phyloP scores from a whole-genome alignment of 305 asterid genomes.

The Lippia alba region DNA sequence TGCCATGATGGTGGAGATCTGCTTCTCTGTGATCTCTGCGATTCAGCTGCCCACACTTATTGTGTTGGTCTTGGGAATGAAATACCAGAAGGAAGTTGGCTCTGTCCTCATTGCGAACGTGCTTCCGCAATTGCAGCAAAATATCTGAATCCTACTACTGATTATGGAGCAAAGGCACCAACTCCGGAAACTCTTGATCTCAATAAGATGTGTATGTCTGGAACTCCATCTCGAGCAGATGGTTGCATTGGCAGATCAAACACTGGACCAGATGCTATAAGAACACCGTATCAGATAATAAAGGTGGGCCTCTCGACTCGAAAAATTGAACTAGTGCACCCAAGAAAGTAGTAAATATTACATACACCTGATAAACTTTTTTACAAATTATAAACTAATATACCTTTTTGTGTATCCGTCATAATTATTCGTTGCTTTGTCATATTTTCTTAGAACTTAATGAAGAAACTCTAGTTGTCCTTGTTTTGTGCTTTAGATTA shows the following conservation, averaged over 20 bases:
- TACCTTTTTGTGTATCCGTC: too few species aligned
- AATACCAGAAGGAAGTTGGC: slow-evolving; percentile 88
- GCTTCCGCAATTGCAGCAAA: slow-evolving; percentile 46
- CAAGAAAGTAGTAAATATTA: too few species aligned
- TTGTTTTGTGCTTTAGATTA: too few species aligned
- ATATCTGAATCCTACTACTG: slow-evolving; percentile 43
- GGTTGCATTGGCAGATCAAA: slow-evolving; percentile 42
- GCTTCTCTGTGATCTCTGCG: slow-evolving; percentile 86
- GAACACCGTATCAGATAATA: slow-evolving; percentile 41
- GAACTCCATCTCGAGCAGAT: slow-evolving; percentile 51
- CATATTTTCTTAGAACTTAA: too few species aligned
- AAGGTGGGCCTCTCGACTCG: slow-evolving; percentile 52
- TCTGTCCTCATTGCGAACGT: slow-evolving; percentile 73
- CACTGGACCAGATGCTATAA: slow-evolving; percentile 41
- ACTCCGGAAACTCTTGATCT: slow-evolving; percentile 60
- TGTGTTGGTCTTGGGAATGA: slow-evolving; percentile 80
- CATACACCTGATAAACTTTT: too few species aligned
- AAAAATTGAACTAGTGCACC: slow-evolving; percentile 54
- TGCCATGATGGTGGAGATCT: slow-evolving; percentile 76
- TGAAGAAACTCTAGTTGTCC: too few species aligned
- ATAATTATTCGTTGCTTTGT: too few species aligned
- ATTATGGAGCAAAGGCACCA: slow-evolving; percentile 45
- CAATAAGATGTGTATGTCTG: slow-evolving; percentile 63
- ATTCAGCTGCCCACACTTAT: slow-evolving; percentile 80
- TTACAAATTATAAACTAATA: too few species aligned